Evolutionary conservation across 345 rosid genomes (phyloP).

Genomic region (Durio zibethinus): DNA sequence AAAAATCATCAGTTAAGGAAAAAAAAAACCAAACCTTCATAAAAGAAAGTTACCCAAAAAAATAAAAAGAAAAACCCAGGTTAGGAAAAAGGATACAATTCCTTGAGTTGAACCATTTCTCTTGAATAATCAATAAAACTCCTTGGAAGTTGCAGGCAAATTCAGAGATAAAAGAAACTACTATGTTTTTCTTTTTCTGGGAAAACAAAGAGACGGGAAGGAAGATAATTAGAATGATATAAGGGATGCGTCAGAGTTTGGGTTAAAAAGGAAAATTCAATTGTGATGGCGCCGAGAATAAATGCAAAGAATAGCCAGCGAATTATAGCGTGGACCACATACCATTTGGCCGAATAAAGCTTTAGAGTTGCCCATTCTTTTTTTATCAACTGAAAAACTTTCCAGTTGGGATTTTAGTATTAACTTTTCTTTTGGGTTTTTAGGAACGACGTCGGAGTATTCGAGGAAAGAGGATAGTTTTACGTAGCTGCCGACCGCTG

Average conservation of each 20-base stretch:
- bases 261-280: not conserved
- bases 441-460: not conserved
- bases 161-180: not conserved
- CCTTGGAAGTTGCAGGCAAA: not conserved
- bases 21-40: not conserved
- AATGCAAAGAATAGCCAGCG: not conserved
- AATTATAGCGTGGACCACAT: not conserved
- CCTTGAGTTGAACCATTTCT: conserved; percentile 62
- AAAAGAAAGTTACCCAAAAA: not conserved
- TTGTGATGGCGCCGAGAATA: not conserved
- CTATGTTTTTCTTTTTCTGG: not conserved
- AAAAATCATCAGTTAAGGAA: conserved; percentile 32
- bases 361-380: not conserved
- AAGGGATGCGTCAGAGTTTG: not conserved
- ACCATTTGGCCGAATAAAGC: not conserved
- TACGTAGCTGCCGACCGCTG: not conserved
- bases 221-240: not conserved
- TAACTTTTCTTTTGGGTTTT: not conserved
- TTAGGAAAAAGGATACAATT: conserved; percentile 58
- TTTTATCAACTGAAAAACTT: not conserved
- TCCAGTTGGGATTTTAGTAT: not conserved
- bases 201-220: conserved; percentile 4
- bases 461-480: not conserved
- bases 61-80: not conserved
- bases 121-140: not conserved